Percentiles rank a stretch among this genome's conserved stretches.
phyloP scores from a whole-genome alignment of 1,139 yeast species.

The Saccharomyces hybrid region DNA sequence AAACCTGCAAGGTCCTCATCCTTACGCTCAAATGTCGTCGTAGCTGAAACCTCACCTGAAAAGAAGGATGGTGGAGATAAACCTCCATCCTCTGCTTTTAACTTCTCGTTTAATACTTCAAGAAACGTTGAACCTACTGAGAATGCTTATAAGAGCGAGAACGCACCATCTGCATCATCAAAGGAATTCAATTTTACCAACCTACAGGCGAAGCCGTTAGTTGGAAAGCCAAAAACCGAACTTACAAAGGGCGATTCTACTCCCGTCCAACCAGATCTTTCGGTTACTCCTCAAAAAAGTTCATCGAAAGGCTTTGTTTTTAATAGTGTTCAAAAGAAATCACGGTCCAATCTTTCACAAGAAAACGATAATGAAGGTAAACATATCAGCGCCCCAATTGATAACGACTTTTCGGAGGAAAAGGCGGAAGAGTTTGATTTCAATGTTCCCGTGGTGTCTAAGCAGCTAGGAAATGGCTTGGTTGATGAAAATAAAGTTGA shows the following conservation, averaged over 20 bases:
- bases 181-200: background rate
- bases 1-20: conserved; percentile 35
- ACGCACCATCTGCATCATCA: background rate
- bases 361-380: background rate
- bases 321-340: background rate
- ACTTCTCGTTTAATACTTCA: background rate
- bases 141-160: background rate
- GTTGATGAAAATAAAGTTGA: conserved; percentile 21
- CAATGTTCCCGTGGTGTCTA: conserved; percentile 18
- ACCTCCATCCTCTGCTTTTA: background rate
- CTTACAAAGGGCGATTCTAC: background rate
- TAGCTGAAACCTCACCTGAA: conserved; percentile 15
- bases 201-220: background rate
- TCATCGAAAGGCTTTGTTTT: background rate
- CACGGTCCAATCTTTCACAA: background rate
- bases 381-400: background rate
- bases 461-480: conserved; percentile 2
- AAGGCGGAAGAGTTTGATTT: conserved; percentile 11
- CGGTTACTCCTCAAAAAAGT: background rate
- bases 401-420: background rate
- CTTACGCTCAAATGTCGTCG: conserved; percentile 28
- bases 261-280: background rate
- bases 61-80: background rate
- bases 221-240: background rate
- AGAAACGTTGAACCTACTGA: background rate